Conservation (phyloP, 805 yeast species). For the Wickerhamomyces canadensis region DNA sequence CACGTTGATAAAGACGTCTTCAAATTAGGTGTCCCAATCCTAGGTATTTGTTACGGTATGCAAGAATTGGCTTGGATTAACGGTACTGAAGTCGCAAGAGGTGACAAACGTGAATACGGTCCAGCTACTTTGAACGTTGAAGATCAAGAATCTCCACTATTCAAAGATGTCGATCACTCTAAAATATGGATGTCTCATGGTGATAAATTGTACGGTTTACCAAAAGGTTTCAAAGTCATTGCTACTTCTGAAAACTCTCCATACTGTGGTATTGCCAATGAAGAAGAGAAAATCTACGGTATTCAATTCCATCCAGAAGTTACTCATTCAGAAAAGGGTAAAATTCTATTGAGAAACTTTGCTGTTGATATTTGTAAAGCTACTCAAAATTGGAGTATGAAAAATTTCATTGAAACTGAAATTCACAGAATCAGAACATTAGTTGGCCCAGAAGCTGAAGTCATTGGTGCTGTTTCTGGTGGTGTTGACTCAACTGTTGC, state of each 20-base stretch:
- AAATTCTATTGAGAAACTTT: constrained; percentile 79
- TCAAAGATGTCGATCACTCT: constrained; percentile 86
- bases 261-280: constrained; percentile 85
- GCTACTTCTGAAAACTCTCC: constrained; percentile 95
- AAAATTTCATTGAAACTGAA: constrained; percentile 95
- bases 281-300: constrained; percentile 73
- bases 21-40: constrained; percentile 84
- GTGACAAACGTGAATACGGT: constrained; percentile 97
- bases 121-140: constrained; percentile 83
- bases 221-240: constrained; percentile 80
- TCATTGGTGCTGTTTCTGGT: constrained; percentile 98
- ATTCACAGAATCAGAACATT: constrained; percentile 83
- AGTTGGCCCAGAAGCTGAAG: constrained; percentile 98
- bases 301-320: constrained; percentile 99
- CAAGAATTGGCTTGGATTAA: constrained; percentile 98
- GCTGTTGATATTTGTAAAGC: constrained; percentile 90
- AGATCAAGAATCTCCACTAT: constrained; percentile 63
- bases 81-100: constrained; percentile 86
- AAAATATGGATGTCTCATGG: constrained; percentile 99
- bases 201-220: constrained; percentile 88
- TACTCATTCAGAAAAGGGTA: constrained; percentile 92
- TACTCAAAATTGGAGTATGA: constrained; percentile 93
- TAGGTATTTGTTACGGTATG: constrained; percentile 99
- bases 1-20: constrained; percentile 95
- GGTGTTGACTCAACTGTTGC: constrained; percentile 99